Base-by-base conservation (phyloP, 345 rosid species). In the Hypericum androsaemum region DNA sequence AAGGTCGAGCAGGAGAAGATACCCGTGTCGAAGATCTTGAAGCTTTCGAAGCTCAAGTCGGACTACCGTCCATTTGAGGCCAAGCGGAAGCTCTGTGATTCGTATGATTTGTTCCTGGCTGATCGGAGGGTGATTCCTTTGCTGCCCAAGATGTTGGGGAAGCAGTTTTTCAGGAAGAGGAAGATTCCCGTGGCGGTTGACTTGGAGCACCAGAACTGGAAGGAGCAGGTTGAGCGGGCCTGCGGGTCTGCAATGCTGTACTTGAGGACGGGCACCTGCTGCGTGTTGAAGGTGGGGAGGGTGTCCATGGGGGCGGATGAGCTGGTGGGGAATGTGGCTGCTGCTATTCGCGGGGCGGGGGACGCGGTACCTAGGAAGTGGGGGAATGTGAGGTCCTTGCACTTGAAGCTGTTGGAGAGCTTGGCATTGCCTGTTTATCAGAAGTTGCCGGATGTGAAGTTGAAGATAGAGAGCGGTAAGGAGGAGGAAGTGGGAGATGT, bases 81-180 rank as follows among this genome's bases (percentile, higher is more conserved):
- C 8, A 78, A 75, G 47, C 62, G 80, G 61, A 78, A 70, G 60
- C 65, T 78, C 5, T 72, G 78, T 53, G 80, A 72, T 67, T 72
- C 76, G 6, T 75, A 64, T 46, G 76, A 75, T 45, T 49, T 75
- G 74, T 75, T 78, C 47, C 67, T 78, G 8, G 78, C 80, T 0
- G 83, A 78, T 45, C 70, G 57, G 58, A 67, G 80, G 61, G 65
- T 78, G 53, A 39, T 78, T 50, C 83, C 83, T 0, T 56, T 86
- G 46, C 72, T 86, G 63, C 95, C 95, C 22, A 81, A 82, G 74
- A 58, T 86, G 69, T 50, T 86, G 50, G 95, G 90, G 61, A 86
- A 80, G 70, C 83, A 80, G 8, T 86, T 86, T 42, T 83, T 77
- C 16, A 64, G 64, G 64, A 83, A 71, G 57, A 86, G 79, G 79